These are phyloP conservation scores for Tinospora cordifolia DNA, from an alignment of 164 flowering plant genomes.

Conservation along the genomic window DNA sequence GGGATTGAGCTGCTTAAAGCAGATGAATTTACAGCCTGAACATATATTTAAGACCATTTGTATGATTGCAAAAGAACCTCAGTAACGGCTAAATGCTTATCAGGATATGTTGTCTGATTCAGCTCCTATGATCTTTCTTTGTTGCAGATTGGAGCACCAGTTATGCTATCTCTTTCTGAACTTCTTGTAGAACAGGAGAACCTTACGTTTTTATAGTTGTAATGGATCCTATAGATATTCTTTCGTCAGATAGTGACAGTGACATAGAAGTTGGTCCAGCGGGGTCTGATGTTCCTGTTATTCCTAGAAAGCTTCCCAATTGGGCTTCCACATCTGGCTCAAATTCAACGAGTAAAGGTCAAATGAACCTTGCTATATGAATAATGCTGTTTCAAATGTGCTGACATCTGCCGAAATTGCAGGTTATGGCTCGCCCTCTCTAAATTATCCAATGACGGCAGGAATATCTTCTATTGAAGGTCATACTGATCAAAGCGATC, in stretches of 20 bases:
- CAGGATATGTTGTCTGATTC: not conserved
- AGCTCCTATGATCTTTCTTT: slow-evolving; percentile 6
- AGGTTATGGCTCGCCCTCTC: slow-evolving; percentile 30
- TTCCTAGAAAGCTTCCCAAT: slow-evolving; percentile 39
- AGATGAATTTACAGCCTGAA: slow-evolving; percentile 21
- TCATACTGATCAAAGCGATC: slow-evolving; percentile 15
- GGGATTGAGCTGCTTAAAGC: slow-evolving; percentile 18
- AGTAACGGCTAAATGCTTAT: not conserved
- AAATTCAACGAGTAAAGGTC: slow-evolving; percentile 22
- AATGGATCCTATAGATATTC: slow-evolving; percentile 52
- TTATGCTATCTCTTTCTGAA: slow-evolving; percentile 12
- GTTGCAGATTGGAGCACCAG: slow-evolving; percentile 21
- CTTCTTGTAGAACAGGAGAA: slow-evolving; percentile 9
- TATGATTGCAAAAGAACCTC: not conserved
- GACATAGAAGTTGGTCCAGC: slow-evolving; percentile 32
- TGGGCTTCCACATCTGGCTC: slow-evolving; percentile 32
- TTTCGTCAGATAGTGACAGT: slow-evolving; percentile 67
- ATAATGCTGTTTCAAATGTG: not conserved
- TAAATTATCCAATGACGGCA: slow-evolving; percentile 18
- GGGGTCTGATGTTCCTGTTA: slow-evolving; percentile 18
- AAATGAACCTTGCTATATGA: not conserved
- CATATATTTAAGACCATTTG: not conserved
- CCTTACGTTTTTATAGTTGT: slow-evolving; percentile 15
- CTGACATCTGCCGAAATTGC: slow-evolving; percentile 14
- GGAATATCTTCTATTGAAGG: slow-evolving; percentile 24